Evolutionary conservation across 495 filamentous ascomycete genomes (phyloP), one percentile per base, ranked within the genome.

Genomic region (Trichocladium antarcticum): DNA sequence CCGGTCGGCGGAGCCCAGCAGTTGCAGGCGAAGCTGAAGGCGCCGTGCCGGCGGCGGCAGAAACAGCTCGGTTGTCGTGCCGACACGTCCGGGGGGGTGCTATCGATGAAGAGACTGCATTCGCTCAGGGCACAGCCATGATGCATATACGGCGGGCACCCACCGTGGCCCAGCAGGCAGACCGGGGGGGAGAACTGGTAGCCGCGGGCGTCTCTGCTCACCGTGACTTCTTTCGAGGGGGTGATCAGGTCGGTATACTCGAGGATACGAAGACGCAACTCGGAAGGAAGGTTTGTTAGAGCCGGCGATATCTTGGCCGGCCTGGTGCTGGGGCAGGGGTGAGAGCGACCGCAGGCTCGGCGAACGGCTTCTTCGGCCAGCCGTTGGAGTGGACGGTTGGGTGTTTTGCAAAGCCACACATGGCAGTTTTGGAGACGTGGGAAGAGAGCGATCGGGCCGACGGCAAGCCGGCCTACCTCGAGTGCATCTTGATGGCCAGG

Each of bases 241-340:
- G 45, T 54, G 8, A 54, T 19, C n/a, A 54, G 12, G 20, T 54
- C 45, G 40, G 39, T 49, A 20, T 45, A 49, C 19, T 39, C 34
- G 27, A 54, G 32, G 24, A 54, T 49, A 12, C 19, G 39, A 1
- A 45, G 7, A 14, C 40, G 44, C 11, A 49, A 10, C 35, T 54
- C 38, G 11, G 7, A 19, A 2, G 47, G 47, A 11, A 49, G 47
- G 38, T 3, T 32, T 20, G 27, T 28, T 7, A 39, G 8, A 12
- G 12, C n/a, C 17, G 42, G 12, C 31, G 17, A 36, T 32, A 7
- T n/a, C n/a, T 20, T 17, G n/a, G 28, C 1, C 12, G 42, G 42
- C 29, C 15, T 34, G 40, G 22, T 22, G 40, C 15, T 34, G 40
- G 22, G 40, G 40, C 4, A 27, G 24, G 24, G 24, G 24, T 27